These are phyloP conservation scores for Hypericum perforatum DNA, from an alignment of 345 rosid species.

Conservation along the genomic window DNA sequence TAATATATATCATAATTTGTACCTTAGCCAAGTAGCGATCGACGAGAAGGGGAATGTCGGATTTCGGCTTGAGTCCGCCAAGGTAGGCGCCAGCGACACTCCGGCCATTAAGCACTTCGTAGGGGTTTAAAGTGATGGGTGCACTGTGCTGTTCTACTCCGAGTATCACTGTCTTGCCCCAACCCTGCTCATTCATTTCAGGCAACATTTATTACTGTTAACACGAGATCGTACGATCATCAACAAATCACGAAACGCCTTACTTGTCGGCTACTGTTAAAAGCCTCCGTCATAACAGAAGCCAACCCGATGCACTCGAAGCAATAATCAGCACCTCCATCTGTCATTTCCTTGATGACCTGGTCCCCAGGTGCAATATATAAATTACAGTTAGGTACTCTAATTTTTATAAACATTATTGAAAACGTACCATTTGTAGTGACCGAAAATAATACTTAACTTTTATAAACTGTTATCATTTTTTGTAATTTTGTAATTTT, in stretches of 20 bases:
- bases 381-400: too few relatives aligned
- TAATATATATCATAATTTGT: background rate
- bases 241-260: constrained; percentile 1
- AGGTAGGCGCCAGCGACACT: constrained; percentile 34
- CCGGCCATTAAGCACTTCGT: constrained; percentile 35
- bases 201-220: background rate
- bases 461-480: too few relatives aligned
- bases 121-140: constrained; percentile 23
- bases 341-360: constrained; percentile 56
- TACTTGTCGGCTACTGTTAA: constrained; percentile 41
- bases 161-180: constrained; percentile 55
- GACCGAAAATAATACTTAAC: too few relatives aligned
- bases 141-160: constrained; percentile 33
- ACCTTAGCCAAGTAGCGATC: constrained; percentile 31
- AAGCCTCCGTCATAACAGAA: constrained; percentile 44
- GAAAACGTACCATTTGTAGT: too few relatives aligned
- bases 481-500: too few relatives aligned
- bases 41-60: constrained; percentile 38
- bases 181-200: constrained; percentile 29
- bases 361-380: background rate
- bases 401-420: too few relatives aligned
- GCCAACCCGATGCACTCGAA: constrained; percentile 68
- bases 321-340: constrained; percentile 69
- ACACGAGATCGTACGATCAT: constrained; percentile 10
- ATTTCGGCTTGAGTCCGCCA: constrained; percentile 55